Evolutionary conservation across 176 grass and related monocot species (phyloP), one percentile per base, ranked within the genome.

Genomic region (Eremochloa ophiuroides): DNA sequence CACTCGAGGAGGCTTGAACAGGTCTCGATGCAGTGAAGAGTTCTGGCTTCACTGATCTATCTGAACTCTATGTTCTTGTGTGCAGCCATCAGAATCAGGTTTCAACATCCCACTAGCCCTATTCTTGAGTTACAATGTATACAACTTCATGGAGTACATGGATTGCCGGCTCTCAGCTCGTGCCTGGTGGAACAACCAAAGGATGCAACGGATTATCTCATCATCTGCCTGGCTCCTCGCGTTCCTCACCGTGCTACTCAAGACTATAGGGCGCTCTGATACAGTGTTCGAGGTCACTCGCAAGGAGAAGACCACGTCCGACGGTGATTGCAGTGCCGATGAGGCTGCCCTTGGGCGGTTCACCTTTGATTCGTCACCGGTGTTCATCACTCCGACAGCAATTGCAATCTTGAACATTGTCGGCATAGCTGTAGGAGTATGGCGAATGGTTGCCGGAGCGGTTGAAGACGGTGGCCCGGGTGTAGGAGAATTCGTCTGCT

Each of bases 131-230:
- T 86, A 72, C 64, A 73, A 83, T 75, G 4, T 50, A 2, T 79
- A 89, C 90, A 65, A 78, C 29, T 50, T 89, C 39, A 23, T 71
- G 55, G 86, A 92, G 65, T 89, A 86, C 44, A 33, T 80, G 67
- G 78, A 72, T 2, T 89, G 55, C 4, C 69, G 90, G n/a, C 66
- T 89, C 22, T 92, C 80, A 10, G 26, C 67, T 18, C 79, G 75
- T 1, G 56, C 86, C 4, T 92, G 75, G 83, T 92, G 90, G 90
- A 92, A 92, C 80, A 92, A 86, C 64, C 83, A 89, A 25, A 69
- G 90, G 31, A 92, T 92, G 90, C 63, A 69, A 2, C 75, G 83
- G 46, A 92, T 89, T 20, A 69, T 26, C 43, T 35, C 86, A 1
- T 43, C 35, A 16, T 80, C 69, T 9, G 33, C 90, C 2, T 92